A percentile compares a stretch with the other conserved stretches of the same genome.
phyloP scores from a whole-genome alignment of 176 grass and related monocot genomes.

The Ensete ventricosum region DNA sequence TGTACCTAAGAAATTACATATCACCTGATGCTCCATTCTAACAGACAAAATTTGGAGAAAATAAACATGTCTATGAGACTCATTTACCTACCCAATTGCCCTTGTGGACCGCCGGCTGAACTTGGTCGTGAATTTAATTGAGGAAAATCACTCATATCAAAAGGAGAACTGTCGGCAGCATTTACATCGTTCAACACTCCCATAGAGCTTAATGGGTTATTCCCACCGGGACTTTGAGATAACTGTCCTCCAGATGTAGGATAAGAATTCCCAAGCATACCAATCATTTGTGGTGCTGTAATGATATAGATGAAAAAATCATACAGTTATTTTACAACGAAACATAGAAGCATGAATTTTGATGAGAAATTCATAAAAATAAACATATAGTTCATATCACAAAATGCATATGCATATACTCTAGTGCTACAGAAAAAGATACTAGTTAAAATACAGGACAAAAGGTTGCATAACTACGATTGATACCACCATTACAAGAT shows the following conservation, averaged over 20 bases:
- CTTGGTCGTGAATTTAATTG: conserved; percentile 85
- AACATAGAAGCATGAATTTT: background rate
- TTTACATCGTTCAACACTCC: conserved; percentile 90
- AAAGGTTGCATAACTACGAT: too few species aligned
- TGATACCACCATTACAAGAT: too few species aligned
- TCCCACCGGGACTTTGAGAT: conserved; percentile 76
- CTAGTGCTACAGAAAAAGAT: too few species aligned
- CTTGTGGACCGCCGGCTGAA: conserved; percentile 85
- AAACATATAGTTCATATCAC: too few species aligned
- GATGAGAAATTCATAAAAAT: too few species aligned
- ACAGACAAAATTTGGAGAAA: background rate
- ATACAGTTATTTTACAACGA: background rate
- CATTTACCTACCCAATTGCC: conserved; percentile 73
- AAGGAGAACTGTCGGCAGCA: conserved; percentile 57
- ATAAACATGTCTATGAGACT: background rate
- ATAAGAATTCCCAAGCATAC: conserved; percentile 87
- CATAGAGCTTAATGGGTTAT: conserved; percentile 71
- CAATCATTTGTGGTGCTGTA: conserved; percentile 59
- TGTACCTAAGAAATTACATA: conserved; percentile 53
- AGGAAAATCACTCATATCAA: conserved; percentile 97
- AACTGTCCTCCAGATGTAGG: conserved; percentile 67
- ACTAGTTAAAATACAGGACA: too few species aligned
- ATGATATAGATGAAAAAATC: conserved; percentile 10
- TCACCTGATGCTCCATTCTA: background rate
- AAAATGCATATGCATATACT: too few species aligned